These are phyloP conservation scores for Iberis pinnata DNA, from an alignment of 345 rosid genomes.

Conservation along the genomic window DNA sequence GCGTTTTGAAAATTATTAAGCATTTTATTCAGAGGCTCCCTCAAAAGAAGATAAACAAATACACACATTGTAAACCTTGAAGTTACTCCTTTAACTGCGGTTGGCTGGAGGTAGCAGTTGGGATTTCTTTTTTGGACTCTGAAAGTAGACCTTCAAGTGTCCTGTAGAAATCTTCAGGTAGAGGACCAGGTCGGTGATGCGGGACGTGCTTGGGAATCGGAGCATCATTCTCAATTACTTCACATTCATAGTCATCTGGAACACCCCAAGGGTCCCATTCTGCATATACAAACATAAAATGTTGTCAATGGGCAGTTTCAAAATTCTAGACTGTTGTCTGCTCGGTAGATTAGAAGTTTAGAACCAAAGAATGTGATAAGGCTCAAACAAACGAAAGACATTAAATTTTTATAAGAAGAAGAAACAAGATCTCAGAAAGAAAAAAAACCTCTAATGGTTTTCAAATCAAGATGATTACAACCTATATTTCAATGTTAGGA, in stretches of 20 bases:
- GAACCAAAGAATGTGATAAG: background rate
- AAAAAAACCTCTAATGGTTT: no score
- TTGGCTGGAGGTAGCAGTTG: slow-evolving; percentile 43
- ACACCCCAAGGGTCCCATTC: slow-evolving; percentile 99
- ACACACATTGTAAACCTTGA: slow-evolving; percentile 18
- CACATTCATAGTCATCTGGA: slow-evolving; percentile 87
- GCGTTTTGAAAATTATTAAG: slow-evolving; percentile 24
- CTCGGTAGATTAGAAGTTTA: background rate
- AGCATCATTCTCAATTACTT: slow-evolving; percentile 83
- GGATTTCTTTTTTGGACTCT: slow-evolving; percentile 21
- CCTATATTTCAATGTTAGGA: no score
- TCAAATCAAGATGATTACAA: no score
- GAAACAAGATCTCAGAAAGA: slow-evolving; percentile 4
- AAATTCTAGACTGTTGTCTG: background rate
- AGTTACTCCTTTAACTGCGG: slow-evolving; percentile 43
- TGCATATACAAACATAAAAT: slow-evolving; percentile 24
- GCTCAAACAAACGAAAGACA: background rate
- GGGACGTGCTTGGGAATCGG: slow-evolving; percentile 95
- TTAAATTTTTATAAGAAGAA: background rate
- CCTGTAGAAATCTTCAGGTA: slow-evolving; percentile 80
- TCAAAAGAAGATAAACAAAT: slow-evolving; percentile 9
- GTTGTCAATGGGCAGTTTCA: background rate
- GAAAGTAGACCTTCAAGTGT: slow-evolving; percentile 50
- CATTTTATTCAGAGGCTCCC: slow-evolving; percentile 13
- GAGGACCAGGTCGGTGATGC: slow-evolving; percentile 89